Conservation (phyloP, 345 rosid genomes). For the Geranium brycei region DNA sequence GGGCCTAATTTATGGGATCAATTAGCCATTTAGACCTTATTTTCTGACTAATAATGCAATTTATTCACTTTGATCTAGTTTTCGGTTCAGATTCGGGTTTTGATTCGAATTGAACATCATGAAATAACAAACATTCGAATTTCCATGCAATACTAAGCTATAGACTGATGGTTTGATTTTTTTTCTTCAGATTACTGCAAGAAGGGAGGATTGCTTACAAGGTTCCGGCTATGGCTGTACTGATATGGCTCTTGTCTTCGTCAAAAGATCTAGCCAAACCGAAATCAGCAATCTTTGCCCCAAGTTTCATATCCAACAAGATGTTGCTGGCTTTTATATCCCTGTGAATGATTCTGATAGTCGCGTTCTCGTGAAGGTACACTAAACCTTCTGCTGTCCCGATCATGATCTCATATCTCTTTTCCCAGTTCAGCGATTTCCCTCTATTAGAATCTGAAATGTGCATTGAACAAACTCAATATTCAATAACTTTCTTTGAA, state of each 20-base stretch:
- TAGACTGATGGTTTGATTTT: not conserved
- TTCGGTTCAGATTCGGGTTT: too few relatives aligned
- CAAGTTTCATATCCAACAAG: slow-evolving; percentile 57
- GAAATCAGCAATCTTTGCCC: slow-evolving; percentile 86
- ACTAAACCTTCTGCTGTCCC: slow-evolving; percentile 86
- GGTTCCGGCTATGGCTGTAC: slow-evolving; percentile 96
- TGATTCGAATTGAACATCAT: too few relatives aligned
- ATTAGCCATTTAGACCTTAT: too few relatives aligned
- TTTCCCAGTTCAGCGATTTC: slow-evolving; percentile 53
- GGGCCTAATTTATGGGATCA: too few relatives aligned
- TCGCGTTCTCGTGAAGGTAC: slow-evolving; percentile 67
- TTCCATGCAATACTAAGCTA: too few relatives aligned
- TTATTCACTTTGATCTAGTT: too few relatives aligned
- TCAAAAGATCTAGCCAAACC: slow-evolving; percentile 88
- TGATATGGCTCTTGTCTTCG: slow-evolving; percentile 85
- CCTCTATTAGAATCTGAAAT: slow-evolving; percentile 53
- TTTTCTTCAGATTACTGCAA: not conserved
- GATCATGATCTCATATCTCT: slow-evolving; percentile 40
- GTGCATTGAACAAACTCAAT: not conserved
- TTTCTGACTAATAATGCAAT: too few relatives aligned
- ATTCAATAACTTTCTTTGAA: too few relatives aligned
- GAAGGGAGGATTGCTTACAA: slow-evolving; percentile 34
- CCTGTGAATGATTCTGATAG: slow-evolving; percentile 65
- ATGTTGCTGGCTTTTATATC: slow-evolving; percentile 88
- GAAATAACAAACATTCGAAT: too few relatives aligned